Conservation (phyloP, 192 early-diverging fungal species). For the Mortierella claussenii region DNA sequence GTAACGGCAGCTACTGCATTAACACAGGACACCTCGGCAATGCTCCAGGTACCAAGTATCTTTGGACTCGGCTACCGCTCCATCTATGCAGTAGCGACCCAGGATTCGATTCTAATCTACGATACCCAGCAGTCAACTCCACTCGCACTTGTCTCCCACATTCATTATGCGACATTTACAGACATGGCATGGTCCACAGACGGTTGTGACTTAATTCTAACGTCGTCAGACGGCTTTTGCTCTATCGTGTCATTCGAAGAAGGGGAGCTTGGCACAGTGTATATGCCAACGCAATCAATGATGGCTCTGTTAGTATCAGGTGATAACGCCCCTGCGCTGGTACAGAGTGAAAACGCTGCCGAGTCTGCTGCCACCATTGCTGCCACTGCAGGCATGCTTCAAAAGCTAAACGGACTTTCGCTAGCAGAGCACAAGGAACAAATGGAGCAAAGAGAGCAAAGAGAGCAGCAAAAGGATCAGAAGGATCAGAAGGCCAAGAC, state of each 20-base stretch:
- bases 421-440: conserved; percentile 23
- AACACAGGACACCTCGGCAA: conserved; percentile 4
- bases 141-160: conserved; percentile 75
- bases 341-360: conserved; percentile 8
- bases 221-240: conserved; percentile 91
- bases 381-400: conserved; percentile 43
- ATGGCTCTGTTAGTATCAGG: conserved; percentile 11
- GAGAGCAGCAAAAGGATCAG: conserved; percentile 9
- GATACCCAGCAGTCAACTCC: conserved; percentile 83
- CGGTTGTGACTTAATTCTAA: conserved; percentile 77
- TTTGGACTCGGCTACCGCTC: conserved; percentile 76
- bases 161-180: conserved; percentile 92
- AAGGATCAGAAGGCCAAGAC: conserved; percentile 29
- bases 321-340: not conserved
- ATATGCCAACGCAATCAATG: conserved; percentile 31
- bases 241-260: conserved; percentile 79
- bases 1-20: conserved; percentile 5
- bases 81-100: conserved; percentile 88
- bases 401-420: conserved; percentile 38
- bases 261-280: conserved; percentile 67
- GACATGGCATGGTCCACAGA: conserved; percentile 89
- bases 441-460: conserved; percentile 21
- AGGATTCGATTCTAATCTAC: conserved; percentile 85
- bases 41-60: conserved; percentile 17
- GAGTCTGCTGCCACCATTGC: conserved; percentile 30